Evolutionary conservation across 2,329 filamentous ascomycete species (phyloP), one percentile per base, ranked within the genome.

Genomic region (Aspergillus sp.): DNA sequence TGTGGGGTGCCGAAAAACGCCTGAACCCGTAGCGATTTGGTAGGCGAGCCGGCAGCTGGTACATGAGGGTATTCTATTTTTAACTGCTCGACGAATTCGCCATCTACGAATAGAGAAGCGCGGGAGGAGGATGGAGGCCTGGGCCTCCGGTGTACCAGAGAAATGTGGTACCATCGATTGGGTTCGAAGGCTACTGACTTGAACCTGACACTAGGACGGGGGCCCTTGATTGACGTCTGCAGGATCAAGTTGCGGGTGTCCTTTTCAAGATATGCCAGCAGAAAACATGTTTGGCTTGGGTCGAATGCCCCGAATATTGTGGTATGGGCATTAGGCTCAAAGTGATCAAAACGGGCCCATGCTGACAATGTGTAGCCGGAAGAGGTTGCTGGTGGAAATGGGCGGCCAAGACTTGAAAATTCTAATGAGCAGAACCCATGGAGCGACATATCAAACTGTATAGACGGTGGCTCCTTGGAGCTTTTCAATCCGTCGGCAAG

Each of bases 251-350:
- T 91, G 39, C 75, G 83, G 2, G 86, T 93, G 55, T 95, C 88
- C 52, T 82, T 86, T 56, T 98, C 93, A 24, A 98, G 70, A 52
- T 98, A 98, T 39, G 86, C 80, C 46, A 98, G 75, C 22, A 98
- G 65, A 51, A 98, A 98, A 58, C 91, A 98, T 4, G 84, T 86
- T 57, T 96, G 89, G 4, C 78, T 86, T 3, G 80, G 71, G 60
- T 98, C 91, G 58, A 93, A 96, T 6, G 91, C 85, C 15, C 91
- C 91, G 56, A 98, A 98, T 10, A 98, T 73, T 0, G 91, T 98
- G 0, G 91, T 98, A 57, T 98, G 91, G 11, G 82, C 79, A 28
- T 75, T 74, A 4, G 75, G 66, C 55, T 98, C 93, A 57, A 91
- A 96, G 25, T 77, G 69, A 55, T 96, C 88, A 38, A 98, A 75